Evolutionary conservation across 2,329 filamentous ascomycete genomes (phyloP).

Genomic region (Fusarium scirpi): DNA sequence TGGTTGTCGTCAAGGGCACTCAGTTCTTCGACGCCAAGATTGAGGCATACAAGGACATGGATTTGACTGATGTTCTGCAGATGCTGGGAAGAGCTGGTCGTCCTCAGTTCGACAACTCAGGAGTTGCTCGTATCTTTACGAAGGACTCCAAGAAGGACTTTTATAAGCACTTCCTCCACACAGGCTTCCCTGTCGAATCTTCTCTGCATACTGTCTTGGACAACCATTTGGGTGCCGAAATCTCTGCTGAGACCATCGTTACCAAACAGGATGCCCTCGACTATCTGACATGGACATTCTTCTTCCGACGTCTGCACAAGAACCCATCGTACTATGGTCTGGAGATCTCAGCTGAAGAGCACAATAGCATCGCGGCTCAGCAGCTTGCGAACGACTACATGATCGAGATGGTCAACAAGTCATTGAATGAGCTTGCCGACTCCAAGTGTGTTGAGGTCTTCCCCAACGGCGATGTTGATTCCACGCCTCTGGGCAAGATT

Average conservation of each 20-base stretch:
- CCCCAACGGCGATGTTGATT: conserved; percentile 88
- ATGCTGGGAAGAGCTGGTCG: conserved; percentile 97
- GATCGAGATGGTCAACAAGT: conserved; percentile 90
- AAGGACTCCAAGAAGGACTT: conserved; percentile 98
- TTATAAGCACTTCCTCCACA: conserved; percentile 99
- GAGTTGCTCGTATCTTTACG: conserved; percentile 96
- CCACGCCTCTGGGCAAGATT: conserved; percentile 94
- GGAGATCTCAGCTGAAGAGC: conserved; percentile 91
- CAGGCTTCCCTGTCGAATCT: conserved; percentile 96
- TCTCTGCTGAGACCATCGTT: conserved; percentile 90
- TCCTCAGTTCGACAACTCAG: conserved; percentile 95
- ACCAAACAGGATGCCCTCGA: conserved; percentile 98
- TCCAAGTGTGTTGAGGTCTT: conserved; percentile 87
- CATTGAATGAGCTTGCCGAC: conserved; percentile 81
- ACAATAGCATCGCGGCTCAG: conserved; percentile 88
- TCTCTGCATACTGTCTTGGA: conserved; percentile 96
- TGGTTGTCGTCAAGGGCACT: conserved; percentile 97
- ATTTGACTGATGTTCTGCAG: conserved; percentile 95
- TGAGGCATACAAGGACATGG: conserved; percentile 98
- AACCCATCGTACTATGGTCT: conserved; percentile 98
- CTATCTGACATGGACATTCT: conserved; percentile 99
- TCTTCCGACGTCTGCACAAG: conserved; percentile 96
- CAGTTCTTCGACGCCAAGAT: conserved; percentile 99
- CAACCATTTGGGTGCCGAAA: conserved; percentile 95
- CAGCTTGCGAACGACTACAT: conserved; percentile 93